A percentile compares a stretch with the other conserved stretches of the same genome.
phyloP scores from a whole-genome alignment of 176 grass and related monocot species.

The Melocanna baccifera region DNA sequence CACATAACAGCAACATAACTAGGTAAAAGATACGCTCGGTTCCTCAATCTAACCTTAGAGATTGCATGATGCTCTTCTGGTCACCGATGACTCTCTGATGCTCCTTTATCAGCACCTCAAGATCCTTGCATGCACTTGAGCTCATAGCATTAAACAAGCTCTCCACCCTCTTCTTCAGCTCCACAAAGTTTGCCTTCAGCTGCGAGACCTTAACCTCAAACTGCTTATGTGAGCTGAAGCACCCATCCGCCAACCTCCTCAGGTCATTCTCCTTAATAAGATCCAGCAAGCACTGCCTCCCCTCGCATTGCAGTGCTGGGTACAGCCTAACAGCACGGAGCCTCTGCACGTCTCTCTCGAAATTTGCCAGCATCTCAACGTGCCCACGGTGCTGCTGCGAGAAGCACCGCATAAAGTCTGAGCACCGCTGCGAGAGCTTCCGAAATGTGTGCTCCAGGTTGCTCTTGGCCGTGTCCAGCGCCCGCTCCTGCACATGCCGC shows the following conservation, averaged over 20 bases:
- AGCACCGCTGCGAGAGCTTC: conserved; percentile 64
- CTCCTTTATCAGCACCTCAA: conserved; percentile 68
- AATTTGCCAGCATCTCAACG: conserved; percentile 53
- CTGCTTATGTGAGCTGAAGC: conserved; percentile 64
- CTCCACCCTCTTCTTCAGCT: conserved; percentile 77
- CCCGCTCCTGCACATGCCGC: conserved; percentile 83
- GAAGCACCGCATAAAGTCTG: conserved; percentile 68
- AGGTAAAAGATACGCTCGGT: background rate
- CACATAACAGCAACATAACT: background rate
- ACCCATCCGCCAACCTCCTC: conserved; percentile 59
- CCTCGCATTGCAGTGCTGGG: conserved; percentile 54
- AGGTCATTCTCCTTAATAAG: conserved; percentile 76
- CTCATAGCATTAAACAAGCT: conserved; percentile 63
- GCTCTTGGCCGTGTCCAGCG: conserved; percentile 72
- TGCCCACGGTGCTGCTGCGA: conserved; percentile 69
- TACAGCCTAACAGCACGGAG: conserved; percentile 59
- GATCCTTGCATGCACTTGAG: conserved; percentile 67
- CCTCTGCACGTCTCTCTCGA: conserved; percentile 83
- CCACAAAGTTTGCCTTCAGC: conserved; percentile 63
- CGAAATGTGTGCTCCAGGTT: conserved; percentile 80
- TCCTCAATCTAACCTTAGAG: conserved; percentile 64
- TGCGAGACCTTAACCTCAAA: conserved; percentile 72
- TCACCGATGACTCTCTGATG: conserved; percentile 66
- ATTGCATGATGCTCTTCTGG: conserved; percentile 93
- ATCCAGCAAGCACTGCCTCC: conserved; percentile 65